Conservation (phyloP, 1,139 yeast genomes). For the Kurtzmaniella natalensis region DNA sequence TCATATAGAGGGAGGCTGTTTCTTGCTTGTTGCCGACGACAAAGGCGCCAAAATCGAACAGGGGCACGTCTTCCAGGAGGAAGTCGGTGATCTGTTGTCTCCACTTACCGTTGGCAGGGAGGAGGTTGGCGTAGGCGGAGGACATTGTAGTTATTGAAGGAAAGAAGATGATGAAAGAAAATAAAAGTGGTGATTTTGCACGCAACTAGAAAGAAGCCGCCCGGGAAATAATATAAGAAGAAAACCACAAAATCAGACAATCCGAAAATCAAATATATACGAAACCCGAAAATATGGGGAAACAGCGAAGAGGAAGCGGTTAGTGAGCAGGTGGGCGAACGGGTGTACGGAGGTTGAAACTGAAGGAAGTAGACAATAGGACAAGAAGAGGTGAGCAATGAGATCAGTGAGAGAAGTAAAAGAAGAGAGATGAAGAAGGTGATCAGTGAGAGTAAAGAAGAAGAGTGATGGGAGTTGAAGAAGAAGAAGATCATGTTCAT, state of each 20-base stretch:
- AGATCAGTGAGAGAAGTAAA: background rate
- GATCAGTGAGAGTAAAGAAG: too few species aligned
- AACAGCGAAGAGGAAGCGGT: too few species aligned
- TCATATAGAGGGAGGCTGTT: constrained; percentile 76
- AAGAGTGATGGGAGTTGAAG: too few species aligned
- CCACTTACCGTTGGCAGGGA: constrained; percentile 79
- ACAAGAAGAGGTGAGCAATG: too few species aligned
- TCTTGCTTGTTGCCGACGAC: constrained; percentile 81
- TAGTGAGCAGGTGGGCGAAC: too few species aligned
- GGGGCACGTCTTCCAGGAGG: constrained; percentile 85
- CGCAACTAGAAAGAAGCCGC: background rate
- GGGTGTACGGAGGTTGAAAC: too few species aligned
- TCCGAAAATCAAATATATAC: too few species aligned
- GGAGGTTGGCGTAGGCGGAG: constrained; percentile 46
- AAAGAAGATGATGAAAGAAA: background rate
- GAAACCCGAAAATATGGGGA: too few species aligned
- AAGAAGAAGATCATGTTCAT: too few species aligned
- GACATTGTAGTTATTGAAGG: constrained; percentile 11
- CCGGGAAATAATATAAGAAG: too few species aligned
- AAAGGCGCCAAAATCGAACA: constrained; percentile 90
- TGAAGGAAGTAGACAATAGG: too few species aligned
- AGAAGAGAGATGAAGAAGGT: background rate
- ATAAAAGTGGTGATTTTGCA: background rate
- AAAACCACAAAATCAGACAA: too few species aligned
- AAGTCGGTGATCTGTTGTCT: constrained; percentile 69